Evolutionary conservation across 163 green algal genomes (phyloP).

Genomic region (Coccomyxa subellipsoidea): DNA sequence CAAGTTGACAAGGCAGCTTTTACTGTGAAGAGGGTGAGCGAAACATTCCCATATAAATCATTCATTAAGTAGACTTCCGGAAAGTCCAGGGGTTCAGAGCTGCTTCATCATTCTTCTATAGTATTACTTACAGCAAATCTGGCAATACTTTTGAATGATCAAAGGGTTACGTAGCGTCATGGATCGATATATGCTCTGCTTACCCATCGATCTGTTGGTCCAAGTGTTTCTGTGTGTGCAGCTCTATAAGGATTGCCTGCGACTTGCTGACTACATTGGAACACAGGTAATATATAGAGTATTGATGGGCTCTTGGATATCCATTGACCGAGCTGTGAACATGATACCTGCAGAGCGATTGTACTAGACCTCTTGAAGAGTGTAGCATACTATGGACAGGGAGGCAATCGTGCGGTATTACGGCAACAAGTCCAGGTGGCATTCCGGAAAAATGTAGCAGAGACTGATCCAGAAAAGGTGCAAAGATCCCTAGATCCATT

Average conservation of each 20-base stretch:
- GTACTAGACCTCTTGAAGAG: background rate
- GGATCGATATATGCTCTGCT: background rate
- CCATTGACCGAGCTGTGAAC: background rate
- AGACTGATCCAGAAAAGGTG: conserved; percentile 51
- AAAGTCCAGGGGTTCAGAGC: too few species aligned
- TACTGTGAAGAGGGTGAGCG: background rate
- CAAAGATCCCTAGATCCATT: background rate
- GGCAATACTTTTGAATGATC: too few species aligned
- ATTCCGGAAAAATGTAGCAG: conserved; percentile 40
- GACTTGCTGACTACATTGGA: conserved; percentile 56
- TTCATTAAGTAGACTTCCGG: too few species aligned
- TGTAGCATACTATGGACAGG: background rate
- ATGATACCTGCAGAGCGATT: too few species aligned
- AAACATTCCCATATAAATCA: too few species aligned
- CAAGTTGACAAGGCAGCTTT: conserved; percentile 7
- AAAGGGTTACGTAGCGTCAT: too few species aligned
- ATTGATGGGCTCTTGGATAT: too few species aligned
- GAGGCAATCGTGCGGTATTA: conserved; percentile 34
- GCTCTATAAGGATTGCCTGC: conserved; percentile 57
- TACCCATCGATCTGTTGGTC: background rate
- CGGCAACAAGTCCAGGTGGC: conserved; percentile 33
- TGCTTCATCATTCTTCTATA: too few species aligned
- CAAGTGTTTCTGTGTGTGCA: conserved; percentile 22
- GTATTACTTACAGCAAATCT: too few species aligned
- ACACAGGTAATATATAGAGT: conserved; percentile 16